These are phyloP conservation scores for Rhizopogon salebrosus DNA, from an alignment of 768 basidiomycete species.

Conservation along the genomic window DNA sequence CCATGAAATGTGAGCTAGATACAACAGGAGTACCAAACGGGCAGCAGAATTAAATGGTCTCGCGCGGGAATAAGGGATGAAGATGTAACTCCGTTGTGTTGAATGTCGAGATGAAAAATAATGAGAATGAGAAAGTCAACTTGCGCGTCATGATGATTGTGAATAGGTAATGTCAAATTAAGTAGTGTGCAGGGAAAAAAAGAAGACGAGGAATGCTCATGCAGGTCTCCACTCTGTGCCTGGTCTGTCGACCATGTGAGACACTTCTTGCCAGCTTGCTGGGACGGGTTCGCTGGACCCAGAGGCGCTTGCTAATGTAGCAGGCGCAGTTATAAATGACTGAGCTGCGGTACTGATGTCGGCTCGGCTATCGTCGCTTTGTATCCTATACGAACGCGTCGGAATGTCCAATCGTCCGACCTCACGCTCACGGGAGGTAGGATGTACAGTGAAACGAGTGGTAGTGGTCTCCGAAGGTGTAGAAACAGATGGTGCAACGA, in stretches of 20 bases:
- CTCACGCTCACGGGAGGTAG: conserved; percentile 10
- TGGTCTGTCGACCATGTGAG: conserved; percentile 40
- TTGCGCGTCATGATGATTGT: conserved; percentile 1
- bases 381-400: conserved; percentile 15
- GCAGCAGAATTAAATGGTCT: conserved; percentile 11
- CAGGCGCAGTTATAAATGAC: conserved; percentile 65
- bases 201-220: conserved; percentile 23
- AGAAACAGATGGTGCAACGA: conserved; percentile 14
- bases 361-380: conserved; percentile 36
- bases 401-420: conserved; percentile 20
- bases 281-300: conserved; percentile 44
- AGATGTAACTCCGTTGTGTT: conserved; percentile 1
- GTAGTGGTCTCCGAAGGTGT: conserved; percentile 22
- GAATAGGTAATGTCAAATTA: conserved; percentile 26
- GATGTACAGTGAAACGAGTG: conserved; percentile 16
- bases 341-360: conserved; percentile 67
- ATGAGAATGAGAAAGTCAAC: neutral
- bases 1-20: conserved; percentile 1
- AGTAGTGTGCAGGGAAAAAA: conserved; percentile 21
- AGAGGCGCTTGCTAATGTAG: conserved; percentile 51
- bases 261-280: conserved; percentile 42
- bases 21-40: conserved; percentile 6
- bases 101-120: neutral
- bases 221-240: conserved; percentile 33
- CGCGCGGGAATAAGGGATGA: conserved; percentile 5